These are phyloP conservation scores for Beauveria pseudobassiana DNA, from an alignment of 2,329 filamentous ascomycete species.

Conservation along the genomic window DNA sequence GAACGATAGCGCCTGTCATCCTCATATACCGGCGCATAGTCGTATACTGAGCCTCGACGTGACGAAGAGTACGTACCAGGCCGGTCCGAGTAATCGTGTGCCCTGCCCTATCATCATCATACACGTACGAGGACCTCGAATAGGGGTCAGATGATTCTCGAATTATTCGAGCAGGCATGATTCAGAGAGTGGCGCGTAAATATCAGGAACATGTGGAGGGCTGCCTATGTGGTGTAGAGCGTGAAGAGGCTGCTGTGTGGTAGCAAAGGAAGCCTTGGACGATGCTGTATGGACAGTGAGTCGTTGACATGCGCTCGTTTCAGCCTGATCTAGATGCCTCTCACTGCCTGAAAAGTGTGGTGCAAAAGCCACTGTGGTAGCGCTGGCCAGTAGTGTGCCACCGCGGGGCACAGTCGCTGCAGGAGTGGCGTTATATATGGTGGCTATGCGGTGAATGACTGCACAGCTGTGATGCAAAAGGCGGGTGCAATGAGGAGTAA, in stretches of 20 bases:
- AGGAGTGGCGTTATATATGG: conserved; percentile 4
- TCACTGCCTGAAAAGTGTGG: neutral
- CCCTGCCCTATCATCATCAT: conserved; percentile 4
- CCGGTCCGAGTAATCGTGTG: neutral
- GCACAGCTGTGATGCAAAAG: neutral
- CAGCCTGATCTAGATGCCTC: neutral
- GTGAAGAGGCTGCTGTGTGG: neutral
- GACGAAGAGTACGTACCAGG: neutral
- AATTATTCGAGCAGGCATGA: conserved; percentile 9
- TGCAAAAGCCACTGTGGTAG: conserved; percentile 2
- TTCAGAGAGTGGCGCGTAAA: neutral
- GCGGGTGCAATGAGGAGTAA: too few relatives aligned
- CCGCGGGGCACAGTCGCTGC: neutral
- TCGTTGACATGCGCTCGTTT: neutral
- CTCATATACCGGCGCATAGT: neutral
- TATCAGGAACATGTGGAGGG: conserved; percentile 5
- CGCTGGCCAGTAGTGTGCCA: neutral
- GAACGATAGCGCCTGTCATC: conserved; percentile 3
- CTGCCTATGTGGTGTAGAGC: neutral
- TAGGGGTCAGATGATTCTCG: conserved; percentile 3
- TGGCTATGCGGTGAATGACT: conserved; percentile 9
- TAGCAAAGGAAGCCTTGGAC: neutral
- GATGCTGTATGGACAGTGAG: neutral
- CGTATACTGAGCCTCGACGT: conserved; percentile 7
- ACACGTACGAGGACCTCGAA: conserved; percentile 1